Conservation (phyloP, 192 early-diverging fungal species). For the Glomus cerebriforme region DNA sequence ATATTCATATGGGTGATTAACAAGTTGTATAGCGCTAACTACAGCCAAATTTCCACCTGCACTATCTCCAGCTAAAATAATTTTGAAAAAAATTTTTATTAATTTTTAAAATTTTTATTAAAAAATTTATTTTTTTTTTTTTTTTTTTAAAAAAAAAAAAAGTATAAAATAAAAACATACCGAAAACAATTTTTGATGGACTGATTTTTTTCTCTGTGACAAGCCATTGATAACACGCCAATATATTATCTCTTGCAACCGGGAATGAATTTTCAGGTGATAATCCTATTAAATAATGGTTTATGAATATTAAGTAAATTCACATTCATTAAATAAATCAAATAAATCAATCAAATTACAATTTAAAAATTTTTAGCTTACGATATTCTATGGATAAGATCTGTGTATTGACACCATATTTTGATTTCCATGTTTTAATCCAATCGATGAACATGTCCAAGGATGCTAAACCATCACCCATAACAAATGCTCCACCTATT, state of each 20-base stretch:
- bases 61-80: slow-evolving; percentile 24
- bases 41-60: slow-evolving; percentile 19
- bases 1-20: background rate
- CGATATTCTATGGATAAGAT: slow-evolving; percentile 24
- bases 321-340: no score
- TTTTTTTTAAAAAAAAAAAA: no score
- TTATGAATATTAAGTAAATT: no score
- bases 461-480: background rate
- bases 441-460: slow-evolving; percentile 11
- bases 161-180: background rate
- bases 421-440: slow-evolving; percentile 26
- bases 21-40: background rate
- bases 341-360: no score
- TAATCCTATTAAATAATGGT: slow-evolving; percentile 1
- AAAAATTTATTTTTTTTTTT: no score
- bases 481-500: slow-evolving; percentile 14
- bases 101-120: background rate
- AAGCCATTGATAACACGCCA: slow-evolving; percentile 22
- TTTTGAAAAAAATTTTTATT: background rate
- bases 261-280: slow-evolving; percentile 21
- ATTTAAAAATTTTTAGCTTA: background rate
- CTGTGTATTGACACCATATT: slow-evolving; percentile 18
- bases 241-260: slow-evolving; percentile 1
- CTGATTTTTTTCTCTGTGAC: slow-evolving; percentile 8
- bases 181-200: slow-evolving; percentile 22